Evolutionary conservation across 768 basidiomycete genomes (phyloP), one percentile per base, ranked within the genome.

Genomic region (Daedalea quercina): DNA sequence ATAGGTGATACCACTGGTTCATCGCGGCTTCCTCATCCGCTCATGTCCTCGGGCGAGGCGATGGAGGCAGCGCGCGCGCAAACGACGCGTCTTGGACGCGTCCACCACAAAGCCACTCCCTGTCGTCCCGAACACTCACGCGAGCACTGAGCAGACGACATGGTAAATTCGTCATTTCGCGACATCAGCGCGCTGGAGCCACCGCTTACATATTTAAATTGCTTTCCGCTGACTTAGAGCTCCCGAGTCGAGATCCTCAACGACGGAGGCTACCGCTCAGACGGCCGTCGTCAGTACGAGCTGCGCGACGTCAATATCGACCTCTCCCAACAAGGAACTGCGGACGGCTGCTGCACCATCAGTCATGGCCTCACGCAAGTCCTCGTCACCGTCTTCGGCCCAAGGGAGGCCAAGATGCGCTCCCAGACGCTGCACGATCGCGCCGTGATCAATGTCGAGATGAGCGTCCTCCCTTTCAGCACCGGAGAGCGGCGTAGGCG

Each of bases 351-450:
- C 22, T 89, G 91, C 1, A 74, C 76, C 11, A 79, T 95, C 58
- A 78, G 83, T 2, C 94, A 97, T 66, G 96, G 96, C 1, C 77
- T 98, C 28, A 97, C 96, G 0, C 82, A 89, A 54, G 92, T 96
- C 8, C 73, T 85, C 15, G 88, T 89, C 19, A 85, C 88, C 47
- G 91, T 98, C 1, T 90, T 90, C 67, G 96, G 96, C 0, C 96
- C 96, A 1, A 73, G 92, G 58, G 96, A 99, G 69, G 85, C 90
- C 1, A 87, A 83, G 65, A 75, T 83, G 69, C 78, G 91, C 46
- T 86, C 85, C 0, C 81, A 88, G 48, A 85, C 87, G 3, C 73
- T 87, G 28, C 90, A 94, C 61, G 92, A 98, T 70, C 82, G 89
- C 34, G 95, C 91, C 20, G 81, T 81, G 51, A 77, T 99, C 65